Evolutionary conservation across 176 grass and related monocot genomes (phyloP).

Genomic region (Eleusine coracana): DNA sequence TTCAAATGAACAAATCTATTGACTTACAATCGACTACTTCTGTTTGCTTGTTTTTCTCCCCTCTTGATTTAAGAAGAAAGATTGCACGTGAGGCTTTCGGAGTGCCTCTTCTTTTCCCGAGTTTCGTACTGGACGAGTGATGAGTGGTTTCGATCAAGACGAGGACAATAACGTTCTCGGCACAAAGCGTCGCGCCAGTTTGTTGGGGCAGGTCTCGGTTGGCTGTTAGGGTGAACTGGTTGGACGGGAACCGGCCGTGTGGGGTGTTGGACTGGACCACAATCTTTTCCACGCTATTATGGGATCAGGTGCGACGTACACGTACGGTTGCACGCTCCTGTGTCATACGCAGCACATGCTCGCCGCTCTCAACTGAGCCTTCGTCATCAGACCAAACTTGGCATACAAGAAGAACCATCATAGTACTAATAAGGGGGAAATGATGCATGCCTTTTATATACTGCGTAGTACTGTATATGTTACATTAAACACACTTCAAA

Average conservation of each 20-base stretch:
- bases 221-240: conserved; percentile 14
- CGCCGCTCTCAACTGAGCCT: neutral
- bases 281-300: neutral
- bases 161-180: conserved; percentile 10
- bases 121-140: neutral
- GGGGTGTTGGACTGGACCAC: conserved; percentile 3
- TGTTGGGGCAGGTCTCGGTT: conserved; percentile 42
- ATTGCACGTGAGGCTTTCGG: neutral
- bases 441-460: no score
- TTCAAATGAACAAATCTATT: neutral
- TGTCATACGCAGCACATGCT: neutral
- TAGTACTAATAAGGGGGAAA: no score
- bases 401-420: neutral
- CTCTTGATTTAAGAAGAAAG: neutral
- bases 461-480: no score
- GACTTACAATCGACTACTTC: neutral
- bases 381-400: neutral
- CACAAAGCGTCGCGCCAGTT: conserved; percentile 23
- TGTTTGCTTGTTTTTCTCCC: neutral
- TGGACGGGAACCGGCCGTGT: neutral
- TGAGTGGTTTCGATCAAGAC: neutral
- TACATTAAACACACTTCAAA: no score
- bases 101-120: neutral
- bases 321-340: neutral
- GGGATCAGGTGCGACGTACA: neutral